Conservation (phyloP, 176 grass and related monocot genomes). For the Aegilops sharonensis region DNA sequence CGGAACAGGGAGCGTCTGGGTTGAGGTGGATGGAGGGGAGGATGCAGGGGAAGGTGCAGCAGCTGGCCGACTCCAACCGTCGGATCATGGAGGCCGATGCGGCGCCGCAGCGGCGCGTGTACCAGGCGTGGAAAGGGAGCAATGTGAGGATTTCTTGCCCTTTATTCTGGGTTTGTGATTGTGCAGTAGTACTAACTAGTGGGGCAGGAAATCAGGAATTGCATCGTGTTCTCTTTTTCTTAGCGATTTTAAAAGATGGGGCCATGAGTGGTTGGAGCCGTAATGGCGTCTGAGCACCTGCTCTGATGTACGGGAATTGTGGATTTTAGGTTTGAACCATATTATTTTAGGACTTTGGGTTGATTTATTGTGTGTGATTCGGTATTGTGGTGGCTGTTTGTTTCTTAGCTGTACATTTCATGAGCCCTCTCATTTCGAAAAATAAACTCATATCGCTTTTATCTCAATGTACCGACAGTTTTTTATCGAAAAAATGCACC, state of each 20-base stretch:
- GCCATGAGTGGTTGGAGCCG: neutral
- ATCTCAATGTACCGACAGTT: neutral
- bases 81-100: constrained; percentile 56
- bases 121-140: constrained; percentile 80
- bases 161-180: constrained; percentile 15
- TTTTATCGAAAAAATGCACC: neutral
- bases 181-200: neutral
- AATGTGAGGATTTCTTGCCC: constrained; percentile 43
- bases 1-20: neutral
- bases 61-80: constrained; percentile 59
- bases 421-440: neutral
- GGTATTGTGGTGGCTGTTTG: neutral
- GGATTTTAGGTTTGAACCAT: neutral
- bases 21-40: constrained; percentile 25
- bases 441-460: neutral
- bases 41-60: constrained; percentile 52
- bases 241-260: neutral
- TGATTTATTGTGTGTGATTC: constrained; percentile 5
- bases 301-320: neutral
- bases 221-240: neutral
- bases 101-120: constrained; percentile 42
- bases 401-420: neutral
- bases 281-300: neutral
- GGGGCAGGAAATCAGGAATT: neutral
- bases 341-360: neutral